phyloP scores from a whole-genome alignment of 2,329 filamentous ascomycete genomes.

The Ophiostoma novo-ulmi region DNA sequence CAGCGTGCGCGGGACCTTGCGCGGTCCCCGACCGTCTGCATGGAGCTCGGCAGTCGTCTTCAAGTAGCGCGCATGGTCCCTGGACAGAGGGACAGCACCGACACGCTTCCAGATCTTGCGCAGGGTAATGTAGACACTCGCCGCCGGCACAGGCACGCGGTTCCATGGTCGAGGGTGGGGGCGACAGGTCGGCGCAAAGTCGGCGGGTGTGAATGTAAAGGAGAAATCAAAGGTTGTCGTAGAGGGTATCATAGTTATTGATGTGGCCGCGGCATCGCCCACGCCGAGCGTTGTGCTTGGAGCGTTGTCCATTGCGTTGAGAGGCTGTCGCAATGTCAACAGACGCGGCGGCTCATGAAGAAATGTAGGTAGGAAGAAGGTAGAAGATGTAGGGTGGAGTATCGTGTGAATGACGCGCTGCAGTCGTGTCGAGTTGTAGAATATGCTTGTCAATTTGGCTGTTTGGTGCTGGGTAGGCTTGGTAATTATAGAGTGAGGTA shows the following conservation, averaged over 20 bases:
- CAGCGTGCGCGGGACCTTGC: slow-evolving; percentile 35
- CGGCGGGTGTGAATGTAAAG: slow-evolving; percentile 28
- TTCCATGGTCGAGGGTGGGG: slow-evolving; percentile 33
- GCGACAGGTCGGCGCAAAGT: slow-evolving; percentile 26
- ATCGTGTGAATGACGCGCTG: neutral
- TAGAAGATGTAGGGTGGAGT: neutral
- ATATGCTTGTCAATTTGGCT: neutral
- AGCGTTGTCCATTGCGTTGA: slow-evolving; percentile 4
- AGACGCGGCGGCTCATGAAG: neutral
- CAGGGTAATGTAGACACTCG: slow-evolving; percentile 21
- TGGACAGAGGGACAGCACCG: slow-evolving; percentile 24
- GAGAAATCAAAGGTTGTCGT: neutral
- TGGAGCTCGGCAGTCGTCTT: slow-evolving; percentile 33
- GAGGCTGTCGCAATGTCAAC: slow-evolving; percentile 3
- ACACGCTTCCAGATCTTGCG: slow-evolving; percentile 35
- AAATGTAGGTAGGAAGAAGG: neutral
- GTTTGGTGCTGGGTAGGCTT: neutral
- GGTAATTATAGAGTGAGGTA: neutral
- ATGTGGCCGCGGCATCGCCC: neutral
- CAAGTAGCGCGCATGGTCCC: slow-evolving; percentile 24
- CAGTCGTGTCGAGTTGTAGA: neutral
- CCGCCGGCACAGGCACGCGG: slow-evolving; percentile 31
- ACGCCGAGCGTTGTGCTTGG: neutral
- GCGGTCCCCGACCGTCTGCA: slow-evolving; percentile 32
- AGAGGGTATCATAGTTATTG: neutral